These are phyloP conservation scores for Blastobotrys capitulatus DNA, from an alignment of 1,139 yeast species.

Conservation along the genomic window DNA sequence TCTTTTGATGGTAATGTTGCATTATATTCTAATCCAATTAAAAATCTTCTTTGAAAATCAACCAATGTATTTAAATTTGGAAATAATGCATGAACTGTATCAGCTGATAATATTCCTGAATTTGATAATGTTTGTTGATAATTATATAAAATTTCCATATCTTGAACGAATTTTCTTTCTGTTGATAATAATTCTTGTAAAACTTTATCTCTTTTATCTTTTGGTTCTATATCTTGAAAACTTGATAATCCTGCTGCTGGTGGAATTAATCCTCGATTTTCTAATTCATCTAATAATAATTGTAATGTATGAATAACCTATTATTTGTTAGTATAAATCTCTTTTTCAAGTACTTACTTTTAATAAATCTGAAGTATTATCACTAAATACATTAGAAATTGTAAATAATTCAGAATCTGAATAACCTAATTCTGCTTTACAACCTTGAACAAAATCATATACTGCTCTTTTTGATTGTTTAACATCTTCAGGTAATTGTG, in stretches of 20 bases:
- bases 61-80: constrained; percentile 83
- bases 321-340: neutral
- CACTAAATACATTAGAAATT: constrained; percentile 82
- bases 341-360: constrained; percentile 34
- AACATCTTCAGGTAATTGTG: constrained; percentile 48
- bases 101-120: constrained; percentile 67
- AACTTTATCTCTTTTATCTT: constrained; percentile 55
- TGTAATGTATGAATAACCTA: constrained; percentile 62
- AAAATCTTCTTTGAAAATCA: constrained; percentile 86
- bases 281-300: constrained; percentile 45
- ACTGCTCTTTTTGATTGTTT: constrained; percentile 85
- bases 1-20: constrained; percentile 65
- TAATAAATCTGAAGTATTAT: constrained; percentile 70
- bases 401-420: constrained; percentile 84
- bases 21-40: constrained; percentile 86
- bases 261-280: constrained; percentile 22
- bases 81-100: constrained; percentile 73
- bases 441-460: constrained; percentile 84
- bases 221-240: constrained; percentile 15
- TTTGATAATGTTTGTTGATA: constrained; percentile 65
- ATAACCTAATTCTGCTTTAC: constrained; percentile 68
- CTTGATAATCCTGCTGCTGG: constrained; percentile 11
- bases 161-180: constrained; percentile 89
- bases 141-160: constrained; percentile 63
- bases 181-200: constrained; percentile 81